A percentile compares a stretch with the other conserved stretches of the same genome.
Evolutionary conservation across 2,329 filamentous ascomycete genomes (phyloP).

Genomic region (Dendryphion nanum): DNA sequence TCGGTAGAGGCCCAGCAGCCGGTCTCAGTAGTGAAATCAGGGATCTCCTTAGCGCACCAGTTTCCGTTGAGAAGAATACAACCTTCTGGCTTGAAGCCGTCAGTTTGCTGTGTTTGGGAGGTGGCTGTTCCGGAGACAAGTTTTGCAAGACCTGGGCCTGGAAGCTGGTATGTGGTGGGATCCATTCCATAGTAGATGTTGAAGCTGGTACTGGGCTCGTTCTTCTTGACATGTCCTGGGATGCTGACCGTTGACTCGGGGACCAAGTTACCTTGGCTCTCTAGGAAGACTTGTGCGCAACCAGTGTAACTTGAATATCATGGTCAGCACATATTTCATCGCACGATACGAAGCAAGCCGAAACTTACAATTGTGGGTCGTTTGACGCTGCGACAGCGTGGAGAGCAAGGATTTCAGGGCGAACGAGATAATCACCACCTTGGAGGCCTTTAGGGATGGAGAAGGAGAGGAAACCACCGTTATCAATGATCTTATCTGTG

Average conservation of each 20-base stretch:
- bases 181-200: slow-evolving; percentile 57
- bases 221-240: slow-evolving; percentile 61
- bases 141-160: slow-evolving; percentile 57
- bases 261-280: slow-evolving; percentile 49
- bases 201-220: slow-evolving; percentile 58
- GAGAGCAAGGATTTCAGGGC: slow-evolving; percentile 68
- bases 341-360: not conserved
- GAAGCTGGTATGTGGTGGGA: slow-evolving; percentile 52
- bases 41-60: slow-evolving; percentile 67
- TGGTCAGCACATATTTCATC: slow-evolving; percentile 30
- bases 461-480: slow-evolving; percentile 63
- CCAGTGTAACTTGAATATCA: too few species aligned
- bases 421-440: slow-evolving; percentile 68
- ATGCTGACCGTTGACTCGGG: slow-evolving; percentile 60
- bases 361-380: slow-evolving; percentile 66
- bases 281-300: slow-evolving; percentile 69
- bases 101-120: slow-evolving; percentile 34
- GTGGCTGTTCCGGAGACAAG: slow-evolving; percentile 32
- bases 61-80: slow-evolving; percentile 68
- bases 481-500: slow-evolving; percentile 65
- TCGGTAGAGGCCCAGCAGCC: slow-evolving; percentile 57
- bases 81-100: slow-evolving; percentile 54
- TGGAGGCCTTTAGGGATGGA: slow-evolving; percentile 61
- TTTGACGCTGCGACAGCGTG: slow-evolving; percentile 57
- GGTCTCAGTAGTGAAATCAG: slow-evolving; percentile 53